Percentiles rank a stretch among this genome's conserved stretches.
These are phyloP conservation scores for Tubosaeta sp. DNA, from an alignment of 768 basidiomycete species.

Conservation along the genomic window DNA sequence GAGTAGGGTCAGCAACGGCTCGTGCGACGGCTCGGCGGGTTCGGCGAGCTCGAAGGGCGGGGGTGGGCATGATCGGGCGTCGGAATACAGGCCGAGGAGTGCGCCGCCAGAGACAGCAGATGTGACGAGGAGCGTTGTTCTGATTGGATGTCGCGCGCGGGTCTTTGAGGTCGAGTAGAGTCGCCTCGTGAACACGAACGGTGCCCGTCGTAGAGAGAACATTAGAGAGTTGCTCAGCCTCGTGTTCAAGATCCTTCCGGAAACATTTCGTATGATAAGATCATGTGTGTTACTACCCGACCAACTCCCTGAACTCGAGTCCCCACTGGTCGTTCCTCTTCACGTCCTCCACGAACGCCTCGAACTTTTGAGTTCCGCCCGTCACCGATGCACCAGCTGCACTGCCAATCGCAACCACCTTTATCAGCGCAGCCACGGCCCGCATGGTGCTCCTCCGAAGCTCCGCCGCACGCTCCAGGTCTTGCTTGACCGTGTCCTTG, in stretches of 20 bases:
- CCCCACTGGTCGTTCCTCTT: constrained; percentile 66
- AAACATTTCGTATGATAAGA: no score
- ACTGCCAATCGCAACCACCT: constrained; percentile 56
- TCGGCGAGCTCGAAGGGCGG: constrained; percentile 15
- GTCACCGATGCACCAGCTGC: constrained; percentile 36
- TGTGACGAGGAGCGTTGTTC: constrained; percentile 14
- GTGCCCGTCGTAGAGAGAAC: constrained; percentile 12
- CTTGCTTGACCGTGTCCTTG: constrained; percentile 96
- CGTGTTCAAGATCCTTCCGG: not conserved
- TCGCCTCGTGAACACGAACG: not conserved
- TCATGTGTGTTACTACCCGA: constrained; percentile 28
- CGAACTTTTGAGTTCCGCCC: constrained; percentile 51
- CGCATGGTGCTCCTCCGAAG: constrained; percentile 87
- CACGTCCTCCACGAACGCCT: constrained; percentile 71
- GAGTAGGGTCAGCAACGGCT: constrained; percentile 39
- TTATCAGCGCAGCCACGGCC: constrained; percentile 82
- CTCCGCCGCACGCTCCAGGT: constrained; percentile 82
- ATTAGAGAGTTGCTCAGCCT: not conserved
- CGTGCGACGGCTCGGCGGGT: not conserved
- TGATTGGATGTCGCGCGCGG: constrained; percentile 3
- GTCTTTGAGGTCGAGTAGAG: constrained; percentile 2
- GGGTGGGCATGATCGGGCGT: constrained; percentile 24
- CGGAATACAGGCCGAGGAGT: constrained; percentile 19
- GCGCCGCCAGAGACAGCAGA: constrained; percentile 17
- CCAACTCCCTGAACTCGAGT: constrained; percentile 47